A percentile compares a stretch with the other conserved stretches of the same genome.
These are phyloP conservation scores for Candida silvicultrix DNA, from an alignment of 805 yeast genomes.

Conservation along the genomic window DNA sequence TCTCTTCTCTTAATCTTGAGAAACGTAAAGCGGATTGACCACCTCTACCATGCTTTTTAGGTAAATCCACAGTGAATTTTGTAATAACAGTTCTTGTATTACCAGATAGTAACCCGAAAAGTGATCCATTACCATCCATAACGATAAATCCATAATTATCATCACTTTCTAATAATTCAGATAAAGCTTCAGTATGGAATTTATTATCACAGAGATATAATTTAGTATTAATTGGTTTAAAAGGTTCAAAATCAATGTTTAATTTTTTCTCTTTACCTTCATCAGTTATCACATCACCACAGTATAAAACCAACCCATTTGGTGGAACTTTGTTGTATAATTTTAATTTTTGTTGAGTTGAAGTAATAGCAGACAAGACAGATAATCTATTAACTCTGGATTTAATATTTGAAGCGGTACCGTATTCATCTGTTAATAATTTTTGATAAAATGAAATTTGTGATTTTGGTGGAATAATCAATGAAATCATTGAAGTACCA, in stretches of 20 bases:
- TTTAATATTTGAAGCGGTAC: slow-evolving; percentile 97
- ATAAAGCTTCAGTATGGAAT: slow-evolving; percentile 94
- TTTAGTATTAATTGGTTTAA: slow-evolving; percentile 98
- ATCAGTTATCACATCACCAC: slow-evolving; percentile 97
- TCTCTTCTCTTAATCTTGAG: slow-evolving; percentile 97
- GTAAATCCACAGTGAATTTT: slow-evolving; percentile 94
- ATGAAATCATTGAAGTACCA: slow-evolving; percentile 98
- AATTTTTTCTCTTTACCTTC: slow-evolving; percentile 97
- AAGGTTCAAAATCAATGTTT: slow-evolving; percentile 96
- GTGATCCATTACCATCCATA: slow-evolving; percentile 99
- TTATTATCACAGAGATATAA: slow-evolving; percentile 94
- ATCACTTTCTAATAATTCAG: slow-evolving; percentile 91
- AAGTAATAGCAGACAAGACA: slow-evolving; percentile 93
- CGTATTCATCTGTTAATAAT: slow-evolving; percentile 96
- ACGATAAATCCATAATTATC: slow-evolving; percentile 96
- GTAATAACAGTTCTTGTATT: slow-evolving; percentile 95
- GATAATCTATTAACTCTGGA: slow-evolving; percentile 96
- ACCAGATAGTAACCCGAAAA: slow-evolving; percentile 93
- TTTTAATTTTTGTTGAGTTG: slow-evolving; percentile 95
- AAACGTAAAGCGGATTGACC: slow-evolving; percentile 99
- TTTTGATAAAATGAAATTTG: slow-evolving; percentile 85
- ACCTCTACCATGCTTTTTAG: slow-evolving; percentile 99
- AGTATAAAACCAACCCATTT: slow-evolving; percentile 91
- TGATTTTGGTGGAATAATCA: slow-evolving; percentile 92
- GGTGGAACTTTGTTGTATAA: slow-evolving; percentile 85